phyloP scores from a whole-genome alignment of 805 yeast species.

The Danielia reshetovae region DNA sequence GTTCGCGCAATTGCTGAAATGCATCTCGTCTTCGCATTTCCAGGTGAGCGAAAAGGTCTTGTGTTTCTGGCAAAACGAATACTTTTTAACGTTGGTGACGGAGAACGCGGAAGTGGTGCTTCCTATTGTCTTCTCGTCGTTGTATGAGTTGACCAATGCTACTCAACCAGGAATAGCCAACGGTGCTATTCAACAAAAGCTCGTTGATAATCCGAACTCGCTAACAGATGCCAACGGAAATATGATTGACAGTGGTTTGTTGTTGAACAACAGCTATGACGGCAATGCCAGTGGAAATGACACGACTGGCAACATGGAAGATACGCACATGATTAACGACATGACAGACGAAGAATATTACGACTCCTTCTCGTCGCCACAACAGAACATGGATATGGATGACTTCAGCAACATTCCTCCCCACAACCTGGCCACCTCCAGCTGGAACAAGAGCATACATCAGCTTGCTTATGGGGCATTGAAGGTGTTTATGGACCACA shows the following conservation, averaged over 20 bases:
- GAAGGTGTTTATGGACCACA: slow-evolving; percentile 88
- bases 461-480: slow-evolving; percentile 87
- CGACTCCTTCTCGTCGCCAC: slow-evolving; percentile 37
- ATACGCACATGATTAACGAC: slow-evolving; percentile 22
- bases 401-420: slow-evolving; percentile 34
- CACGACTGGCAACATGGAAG: slow-evolving; percentile 15
- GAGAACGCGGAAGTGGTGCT: slow-evolving; percentile 90
- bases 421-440: slow-evolving; percentile 48
- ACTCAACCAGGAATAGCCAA: slow-evolving; percentile 42
- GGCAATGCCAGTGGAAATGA: slow-evolving; percentile 15
- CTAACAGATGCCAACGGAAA: slow-evolving; percentile 42
- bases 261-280: slow-evolving; percentile 16
- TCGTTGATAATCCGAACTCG: slow-evolving; percentile 33
- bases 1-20: slow-evolving; percentile 89
- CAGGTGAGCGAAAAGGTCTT: slow-evolving; percentile 96
- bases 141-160: slow-evolving; percentile 72
- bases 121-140: slow-evolving; percentile 86
- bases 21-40: slow-evolving; percentile 92
- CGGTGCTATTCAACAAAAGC: slow-evolving; percentile 37
- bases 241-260: slow-evolving; percentile 34
- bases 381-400: slow-evolving; percentile 28
- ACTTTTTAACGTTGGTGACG: slow-evolving; percentile 82
- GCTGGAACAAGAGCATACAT: slow-evolving; percentile 94
- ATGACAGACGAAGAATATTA: slow-evolving; percentile 44
- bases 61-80: slow-evolving; percentile 92